Percentiles rank a stretch among this genome's conserved stretches.
Conservation (phyloP, 805 yeast genomes). For the Candida cerambycidarum region DNA sequence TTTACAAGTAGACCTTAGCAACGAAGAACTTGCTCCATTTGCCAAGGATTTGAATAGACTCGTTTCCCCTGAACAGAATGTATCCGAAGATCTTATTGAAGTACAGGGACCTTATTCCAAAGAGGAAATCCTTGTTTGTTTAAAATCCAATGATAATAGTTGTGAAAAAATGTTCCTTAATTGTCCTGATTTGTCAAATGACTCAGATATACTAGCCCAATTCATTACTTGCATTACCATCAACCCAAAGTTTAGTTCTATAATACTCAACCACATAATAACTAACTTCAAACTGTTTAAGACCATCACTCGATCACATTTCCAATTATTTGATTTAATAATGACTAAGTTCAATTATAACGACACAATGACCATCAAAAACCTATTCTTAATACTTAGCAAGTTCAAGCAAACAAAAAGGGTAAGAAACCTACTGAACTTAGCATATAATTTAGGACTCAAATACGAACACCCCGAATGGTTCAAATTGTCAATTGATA, state of each 20-base stretch:
- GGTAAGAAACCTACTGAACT: constrained; percentile 45
- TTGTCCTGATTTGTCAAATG: neutral
- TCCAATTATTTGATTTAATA: constrained; percentile 5
- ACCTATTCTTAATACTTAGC: constrained; percentile 12
- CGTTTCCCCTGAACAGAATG: no score
- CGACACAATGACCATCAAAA: constrained; percentile 3
- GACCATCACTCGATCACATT: constrained; percentile 1
- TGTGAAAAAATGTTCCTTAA: neutral
- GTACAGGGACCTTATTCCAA: neutral
- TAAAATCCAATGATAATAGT: neutral
- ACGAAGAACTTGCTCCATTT: no score
- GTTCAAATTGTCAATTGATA: constrained; percentile 25
- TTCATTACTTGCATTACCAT: neutral
- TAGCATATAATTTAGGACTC: constrained; percentile 43
- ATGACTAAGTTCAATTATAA: neutral
- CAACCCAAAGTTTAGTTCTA: neutral
- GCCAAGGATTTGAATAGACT: no score
- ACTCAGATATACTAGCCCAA: neutral
- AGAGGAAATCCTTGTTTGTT: neutral
- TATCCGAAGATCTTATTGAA: neutral
- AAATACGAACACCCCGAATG: constrained; percentile 13
- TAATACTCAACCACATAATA: neutral
- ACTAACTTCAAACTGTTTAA: constrained; percentile 1
- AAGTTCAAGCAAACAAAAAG: constrained; percentile 36
- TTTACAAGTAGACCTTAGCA: no score